phyloP scores from a whole-genome alignment of 805 yeast genomes.

The Nakazawaea ernobii region DNA sequence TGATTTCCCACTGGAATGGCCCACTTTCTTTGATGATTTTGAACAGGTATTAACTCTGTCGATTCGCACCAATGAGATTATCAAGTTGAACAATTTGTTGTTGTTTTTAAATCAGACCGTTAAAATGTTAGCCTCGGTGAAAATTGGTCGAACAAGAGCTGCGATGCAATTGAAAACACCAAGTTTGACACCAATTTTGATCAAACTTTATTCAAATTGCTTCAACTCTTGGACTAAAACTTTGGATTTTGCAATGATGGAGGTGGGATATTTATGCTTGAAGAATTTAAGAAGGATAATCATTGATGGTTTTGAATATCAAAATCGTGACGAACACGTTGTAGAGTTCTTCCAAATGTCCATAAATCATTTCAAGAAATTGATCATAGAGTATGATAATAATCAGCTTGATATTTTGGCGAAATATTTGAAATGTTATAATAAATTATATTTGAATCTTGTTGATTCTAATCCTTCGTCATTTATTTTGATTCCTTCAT shows the following conservation, averaged over 20 bases:
- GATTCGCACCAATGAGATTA: constrained; percentile 37
- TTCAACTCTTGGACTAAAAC: constrained; percentile 59
- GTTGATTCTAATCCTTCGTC: constrained; percentile 59
- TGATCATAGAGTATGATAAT: constrained; percentile 49
- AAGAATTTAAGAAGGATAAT: constrained; percentile 70
- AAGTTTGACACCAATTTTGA: constrained; percentile 50
- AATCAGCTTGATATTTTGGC: constrained; percentile 47
- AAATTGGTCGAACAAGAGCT: constrained; percentile 78
- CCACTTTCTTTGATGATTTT: constrained; percentile 64
- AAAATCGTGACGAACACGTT: constrained; percentile 54
- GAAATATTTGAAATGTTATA: constrained; percentile 66
- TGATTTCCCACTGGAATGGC: constrained; percentile 90
- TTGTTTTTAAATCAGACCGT: constrained; percentile 71
- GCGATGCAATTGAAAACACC: constrained; percentile 74
- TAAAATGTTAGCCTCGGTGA: constrained; percentile 65
- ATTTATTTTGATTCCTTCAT: constrained; percentile 62
- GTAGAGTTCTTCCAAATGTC: constrained; percentile 55
- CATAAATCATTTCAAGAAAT: constrained; percentile 52
- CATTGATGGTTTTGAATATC: constrained; percentile 70
- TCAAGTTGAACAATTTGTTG: constrained; percentile 56
- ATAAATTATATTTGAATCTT: constrained; percentile 64
- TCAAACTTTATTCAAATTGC: constrained; percentile 51
- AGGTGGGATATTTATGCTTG: constrained; percentile 70
- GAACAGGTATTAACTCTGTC: constrained; percentile 39
- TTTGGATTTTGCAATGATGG: constrained; percentile 50